Conservation (phyloP, 2,329 filamentous ascomycete species). For the Clonostachys rhizophaga region DNA sequence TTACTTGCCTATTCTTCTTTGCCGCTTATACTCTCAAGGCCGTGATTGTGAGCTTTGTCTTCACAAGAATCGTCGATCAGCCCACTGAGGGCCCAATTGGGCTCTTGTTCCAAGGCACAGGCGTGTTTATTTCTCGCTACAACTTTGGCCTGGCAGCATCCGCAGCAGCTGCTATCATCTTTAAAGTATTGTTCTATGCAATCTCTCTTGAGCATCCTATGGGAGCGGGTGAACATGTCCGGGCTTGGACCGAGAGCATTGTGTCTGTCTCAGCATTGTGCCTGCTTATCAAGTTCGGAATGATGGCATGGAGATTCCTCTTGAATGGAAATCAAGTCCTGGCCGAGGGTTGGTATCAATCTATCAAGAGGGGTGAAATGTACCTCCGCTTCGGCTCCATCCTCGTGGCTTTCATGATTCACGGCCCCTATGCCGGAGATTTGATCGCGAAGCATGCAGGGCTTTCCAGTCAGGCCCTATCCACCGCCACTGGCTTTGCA, state of each 20-base stretch:
- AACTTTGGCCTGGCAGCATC: not conserved
- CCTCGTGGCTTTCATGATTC: not conserved
- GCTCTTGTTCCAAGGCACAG: slow-evolving; percentile 1
- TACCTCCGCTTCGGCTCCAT: not conserved
- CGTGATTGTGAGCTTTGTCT: slow-evolving; percentile 8
- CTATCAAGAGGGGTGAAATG: not conserved
- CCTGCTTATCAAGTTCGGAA: too few species aligned
- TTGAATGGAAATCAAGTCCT: not conserved
- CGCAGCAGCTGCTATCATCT: not conserved
- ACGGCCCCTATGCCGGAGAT: not conserved
- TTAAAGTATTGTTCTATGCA: not conserved
- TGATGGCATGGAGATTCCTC: not conserved
- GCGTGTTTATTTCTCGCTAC: slow-evolving; percentile 4
- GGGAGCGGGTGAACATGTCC: not conserved
- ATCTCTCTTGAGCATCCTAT: not conserved
- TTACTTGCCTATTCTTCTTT: slow-evolving; percentile 10
- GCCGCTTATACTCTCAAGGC: slow-evolving; percentile 9
- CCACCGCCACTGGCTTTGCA: not conserved
- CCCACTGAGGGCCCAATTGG: not conserved
- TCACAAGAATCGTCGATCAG: slow-evolving; percentile 7
- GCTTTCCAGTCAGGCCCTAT: not conserved
- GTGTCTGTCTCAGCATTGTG: not conserved
- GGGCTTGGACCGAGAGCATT: not conserved
- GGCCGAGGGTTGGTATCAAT: not conserved
- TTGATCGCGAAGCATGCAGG: not conserved